These are phyloP conservation scores for Firmiana major DNA, from an alignment of 345 rosid genomes.

Conservation along the genomic window DNA sequence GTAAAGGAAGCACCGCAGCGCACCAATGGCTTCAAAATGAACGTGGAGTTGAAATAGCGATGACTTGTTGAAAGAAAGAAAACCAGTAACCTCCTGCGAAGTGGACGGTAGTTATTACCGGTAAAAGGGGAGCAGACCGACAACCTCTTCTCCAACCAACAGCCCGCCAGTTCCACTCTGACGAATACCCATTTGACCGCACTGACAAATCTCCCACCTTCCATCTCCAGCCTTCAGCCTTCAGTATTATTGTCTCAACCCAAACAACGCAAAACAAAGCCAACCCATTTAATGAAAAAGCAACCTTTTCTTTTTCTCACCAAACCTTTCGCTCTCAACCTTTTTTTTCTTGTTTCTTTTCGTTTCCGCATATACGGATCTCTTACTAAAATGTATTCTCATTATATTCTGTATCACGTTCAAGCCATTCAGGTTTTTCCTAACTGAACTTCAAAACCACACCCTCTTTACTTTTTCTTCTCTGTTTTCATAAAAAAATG, in stretches of 20 bases:
- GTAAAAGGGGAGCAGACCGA: no score
- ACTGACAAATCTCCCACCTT: neutral
- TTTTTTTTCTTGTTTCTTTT: neutral
- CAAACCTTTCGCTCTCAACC: neutral
- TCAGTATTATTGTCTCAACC: no score
- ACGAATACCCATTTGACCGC: neutral
- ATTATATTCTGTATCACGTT: neutral
- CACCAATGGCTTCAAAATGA: no score
- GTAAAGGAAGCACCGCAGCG: no score
- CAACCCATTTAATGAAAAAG: neutral
- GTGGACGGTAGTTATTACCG: no score
- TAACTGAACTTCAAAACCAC: neutral
- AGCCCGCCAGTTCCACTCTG: neutral
- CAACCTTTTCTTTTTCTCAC: neutral
- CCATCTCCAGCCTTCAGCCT: no score
- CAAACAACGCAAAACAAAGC: no score
- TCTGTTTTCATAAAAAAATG: constrained; percentile 6
- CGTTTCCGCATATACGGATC: neutral
- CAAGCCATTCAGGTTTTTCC: neutral
- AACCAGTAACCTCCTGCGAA: no score
- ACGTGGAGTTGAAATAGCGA: no score
- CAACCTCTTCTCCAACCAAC: no score
- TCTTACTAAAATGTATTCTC: neutral
- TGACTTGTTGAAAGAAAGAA: no score
- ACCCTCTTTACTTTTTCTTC: neutral